Percentiles rank a stretch among this genome's conserved stretches.
Conservation (phyloP, 2,329 filamentous ascomycete genomes). For the Cladophialophora bantiana region DNA sequence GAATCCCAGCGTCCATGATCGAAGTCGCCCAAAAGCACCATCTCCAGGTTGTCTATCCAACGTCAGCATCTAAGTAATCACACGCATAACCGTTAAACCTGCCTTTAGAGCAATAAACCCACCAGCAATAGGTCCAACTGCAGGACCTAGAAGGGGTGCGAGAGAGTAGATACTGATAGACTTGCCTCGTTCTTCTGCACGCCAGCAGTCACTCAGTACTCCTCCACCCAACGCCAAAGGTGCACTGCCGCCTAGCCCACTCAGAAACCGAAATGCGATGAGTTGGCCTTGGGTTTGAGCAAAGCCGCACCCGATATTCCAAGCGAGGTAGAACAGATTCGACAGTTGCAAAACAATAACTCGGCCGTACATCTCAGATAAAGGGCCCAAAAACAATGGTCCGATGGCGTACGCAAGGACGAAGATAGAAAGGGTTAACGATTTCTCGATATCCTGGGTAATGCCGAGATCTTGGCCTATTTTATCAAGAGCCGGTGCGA, state of each 20-base stretch:
- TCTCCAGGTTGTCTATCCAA: constrained; percentile 65
- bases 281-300: constrained; percentile 61
- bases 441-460: constrained; percentile 50
- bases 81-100: background rate
- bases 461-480: constrained; percentile 65
- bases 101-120: constrained; percentile 67
- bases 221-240: constrained; percentile 60
- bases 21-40: constrained; percentile 76
- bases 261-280: constrained; percentile 65
- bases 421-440: constrained; percentile 63
- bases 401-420: constrained; percentile 62
- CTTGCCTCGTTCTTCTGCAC: constrained; percentile 67
- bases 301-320: constrained; percentile 67
- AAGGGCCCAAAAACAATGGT: constrained; percentile 59
- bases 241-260: constrained; percentile 66
- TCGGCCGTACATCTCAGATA: constrained; percentile 65
- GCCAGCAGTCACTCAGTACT: constrained; percentile 64
- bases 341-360: constrained; percentile 61
- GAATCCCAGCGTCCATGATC: constrained; percentile 67
- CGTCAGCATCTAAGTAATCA: constrained; percentile 37
- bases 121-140: constrained; percentile 69
- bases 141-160: constrained; percentile 69
- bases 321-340: constrained; percentile 64
- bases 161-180: constrained; percentile 69
- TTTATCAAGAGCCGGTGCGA: constrained; percentile 58